A percentile compares a stretch with the other conserved stretches of the same genome.
phyloP scores from a whole-genome alignment of 768 basidiomycete species.

The Gymnopilus junonius region DNA sequence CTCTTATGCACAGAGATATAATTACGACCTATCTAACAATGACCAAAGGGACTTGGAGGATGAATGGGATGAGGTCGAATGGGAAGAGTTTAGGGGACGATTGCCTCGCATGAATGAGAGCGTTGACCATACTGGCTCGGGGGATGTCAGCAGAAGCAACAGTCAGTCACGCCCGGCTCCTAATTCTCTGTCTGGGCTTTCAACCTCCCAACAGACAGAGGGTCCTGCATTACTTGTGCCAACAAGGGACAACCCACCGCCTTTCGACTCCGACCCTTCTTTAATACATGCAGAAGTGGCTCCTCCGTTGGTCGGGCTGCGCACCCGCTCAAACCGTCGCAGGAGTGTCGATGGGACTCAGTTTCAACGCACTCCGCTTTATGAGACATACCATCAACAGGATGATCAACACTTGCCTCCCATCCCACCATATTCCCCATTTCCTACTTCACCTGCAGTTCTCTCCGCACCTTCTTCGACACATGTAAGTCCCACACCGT shows the following conservation, averaged over 20 bases:
- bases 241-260: background rate
- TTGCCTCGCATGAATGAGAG: background rate
- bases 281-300: background rate
- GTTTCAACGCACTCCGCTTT: slow-evolving; percentile 36
- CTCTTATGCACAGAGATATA: slow-evolving; percentile 28
- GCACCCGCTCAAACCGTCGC: slow-evolving; percentile 23
- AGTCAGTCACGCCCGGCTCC: slow-evolving; percentile 4
- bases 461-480: slow-evolving; percentile 7
- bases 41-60: slow-evolving; percentile 37
- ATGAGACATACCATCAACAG: slow-evolving; percentile 34
- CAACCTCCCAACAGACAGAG: background rate
- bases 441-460: slow-evolving; percentile 20
- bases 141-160: slow-evolving; percentile 11
- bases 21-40: slow-evolving; percentile 20
- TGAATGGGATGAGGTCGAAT: slow-evolving; percentile 28
- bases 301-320: background rate
- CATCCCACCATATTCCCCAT: slow-evolving; percentile 44
- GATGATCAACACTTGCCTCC: slow-evolving; percentile 20
- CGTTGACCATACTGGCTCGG: slow-evolving; percentile 5
- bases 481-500: slow-evolving; percentile 5
- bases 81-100: slow-evolving; percentile 15
- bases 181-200: background rate
- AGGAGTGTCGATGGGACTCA: slow-evolving; percentile 39
- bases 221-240: background rate
- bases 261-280: background rate